A percentile compares a stretch with the other conserved stretches of the same genome.
These are phyloP conservation scores for Calocybe gambosa DNA, from an alignment of 1,284 basidiomycete species.

Conservation along the genomic window DNA sequence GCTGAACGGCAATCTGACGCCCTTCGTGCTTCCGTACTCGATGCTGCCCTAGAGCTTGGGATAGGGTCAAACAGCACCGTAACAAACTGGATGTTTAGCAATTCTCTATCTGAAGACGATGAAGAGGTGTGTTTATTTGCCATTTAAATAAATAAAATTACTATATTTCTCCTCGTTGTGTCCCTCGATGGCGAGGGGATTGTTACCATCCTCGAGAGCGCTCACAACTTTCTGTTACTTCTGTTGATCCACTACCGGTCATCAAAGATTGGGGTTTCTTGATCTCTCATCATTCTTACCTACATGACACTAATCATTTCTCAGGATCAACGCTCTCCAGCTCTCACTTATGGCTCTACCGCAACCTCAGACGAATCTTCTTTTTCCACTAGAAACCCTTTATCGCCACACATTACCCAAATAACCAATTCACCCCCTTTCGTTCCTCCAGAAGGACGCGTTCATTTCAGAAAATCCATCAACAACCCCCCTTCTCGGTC, in stretches of 20 bases:
- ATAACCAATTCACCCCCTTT: conserved; percentile 5
- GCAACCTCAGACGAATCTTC: conserved; percentile 25
- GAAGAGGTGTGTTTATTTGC: conserved; percentile 39
- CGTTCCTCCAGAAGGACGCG: conserved; percentile 2
- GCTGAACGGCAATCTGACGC: conserved; percentile 40
- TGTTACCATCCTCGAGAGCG: too few species aligned
- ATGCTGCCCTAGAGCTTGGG: conserved; percentile 61
- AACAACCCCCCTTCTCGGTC: conserved; percentile 1
- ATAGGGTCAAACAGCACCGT: conserved; percentile 49
- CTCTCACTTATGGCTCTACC: conserved; percentile 25
- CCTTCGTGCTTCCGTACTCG: conserved; percentile 63
- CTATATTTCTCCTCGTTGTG: conserved; percentile 1
- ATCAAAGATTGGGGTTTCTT: too few species aligned
- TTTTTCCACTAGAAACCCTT: conserved; percentile 16
- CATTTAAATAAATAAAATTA: too few species aligned
- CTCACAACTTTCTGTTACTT: too few species aligned
- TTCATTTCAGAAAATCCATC: conserved; percentile 4
- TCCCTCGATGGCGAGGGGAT: background rate
- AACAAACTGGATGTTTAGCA: conserved; percentile 63
- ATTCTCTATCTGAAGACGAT: conserved; percentile 49
- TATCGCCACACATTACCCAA: conserved; percentile 10
- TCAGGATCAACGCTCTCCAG: conserved; percentile 21
- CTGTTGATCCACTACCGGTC: too few species aligned
- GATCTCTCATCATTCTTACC: background rate
- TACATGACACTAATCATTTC: background rate